Base-by-base conservation (phyloP, 164 flowering plant species). In the Malania oleifera region DNA sequence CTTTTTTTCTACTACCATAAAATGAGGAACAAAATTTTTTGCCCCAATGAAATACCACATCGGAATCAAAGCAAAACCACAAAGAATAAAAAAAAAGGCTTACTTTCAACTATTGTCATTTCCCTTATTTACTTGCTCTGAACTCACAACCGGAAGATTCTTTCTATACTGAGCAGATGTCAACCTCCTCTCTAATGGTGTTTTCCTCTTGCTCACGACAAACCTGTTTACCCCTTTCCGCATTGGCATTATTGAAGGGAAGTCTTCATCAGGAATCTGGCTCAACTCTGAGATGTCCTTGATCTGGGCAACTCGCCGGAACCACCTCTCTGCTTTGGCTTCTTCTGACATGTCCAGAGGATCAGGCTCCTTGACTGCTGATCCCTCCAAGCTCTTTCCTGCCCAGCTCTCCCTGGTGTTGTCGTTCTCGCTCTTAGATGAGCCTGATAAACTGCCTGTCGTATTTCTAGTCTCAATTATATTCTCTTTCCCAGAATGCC, bases 311-410 rank as follows among this genome's bases (percentile, higher is more conserved):
- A 84, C 96, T 27, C 99, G 88, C 26, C 84, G 66, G 66, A 93
- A 90, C 97, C 97, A 93, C 61, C 99, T 84, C 70, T 90, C 84
- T 8, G 96, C 83, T 59, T 90, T 93, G 14, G 97, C 97, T 74
- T 93, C 99, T 74, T 93, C 97, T 1, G 99, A 93, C 99, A 93
- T 93, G 73, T 93, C 99, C 34, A 90, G 65, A 9, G 91, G 95
- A 56, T 88, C 97, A 1, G 84, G 71, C 59, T 93, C 96, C 65
- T 76, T 83, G 69, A 93, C 97, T 3, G 85, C 82, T 13, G 98
- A 93, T 19, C 97, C 97, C 68, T 89, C 98, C 76, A 93, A 78
- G 75, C 92, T 87, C 76, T 81, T 82, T 7, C 95, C 95, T 1
- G 58, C 70, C 86, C 84, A 76, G 39, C 71, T 55, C 38, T 65